Percentiles rank a stretch among this genome's conserved stretches.
These are phyloP conservation scores for Cryptosporidium sp. DNA, from an alignment of 169 alveolate species.

Conservation along the genomic window DNA sequence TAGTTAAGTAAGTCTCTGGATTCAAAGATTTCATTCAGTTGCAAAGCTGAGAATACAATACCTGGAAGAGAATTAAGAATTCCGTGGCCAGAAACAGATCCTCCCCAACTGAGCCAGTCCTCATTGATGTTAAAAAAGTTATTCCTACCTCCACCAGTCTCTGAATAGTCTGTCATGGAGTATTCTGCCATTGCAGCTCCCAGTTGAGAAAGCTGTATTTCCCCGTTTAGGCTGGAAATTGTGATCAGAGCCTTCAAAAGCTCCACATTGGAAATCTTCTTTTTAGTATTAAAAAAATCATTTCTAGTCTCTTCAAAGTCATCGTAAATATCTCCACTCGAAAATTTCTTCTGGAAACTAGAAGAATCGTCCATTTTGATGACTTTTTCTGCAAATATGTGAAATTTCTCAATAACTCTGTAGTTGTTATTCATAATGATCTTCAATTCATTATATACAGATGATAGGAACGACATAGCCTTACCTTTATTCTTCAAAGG, in stretches of 20 bases:
- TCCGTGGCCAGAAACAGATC: constrained; percentile 40
- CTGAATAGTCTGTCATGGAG: not conserved
- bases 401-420: not conserved
- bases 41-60: constrained; percentile 40
- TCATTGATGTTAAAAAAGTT: not conserved
- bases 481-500: constrained; percentile 35
- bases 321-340: not conserved
- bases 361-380: not conserved
- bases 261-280: constrained; percentile 14
- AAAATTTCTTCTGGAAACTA: not conserved
- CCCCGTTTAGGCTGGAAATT: constrained; percentile 48
- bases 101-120: constrained; percentile 56
- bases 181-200: not conserved
- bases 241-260: constrained; percentile 26
- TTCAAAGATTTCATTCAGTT: constrained; percentile 20
- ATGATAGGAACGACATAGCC: constrained; percentile 7
- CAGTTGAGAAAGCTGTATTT: constrained; percentile 34
- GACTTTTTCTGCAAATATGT: not conserved
- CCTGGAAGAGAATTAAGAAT: constrained; percentile 57
- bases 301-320: not conserved
- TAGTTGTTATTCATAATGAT: constrained; percentile 12
- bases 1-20: constrained; percentile 50
- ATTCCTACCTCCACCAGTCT: not conserved
- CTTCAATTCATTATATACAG: constrained; percentile 37
- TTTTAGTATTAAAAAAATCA: not conserved